Percentiles rank a stretch among this genome's conserved stretches.
phyloP scores from a whole-genome alignment of 495 filamentous ascomycete genomes.

The Neurospora discreta region DNA sequence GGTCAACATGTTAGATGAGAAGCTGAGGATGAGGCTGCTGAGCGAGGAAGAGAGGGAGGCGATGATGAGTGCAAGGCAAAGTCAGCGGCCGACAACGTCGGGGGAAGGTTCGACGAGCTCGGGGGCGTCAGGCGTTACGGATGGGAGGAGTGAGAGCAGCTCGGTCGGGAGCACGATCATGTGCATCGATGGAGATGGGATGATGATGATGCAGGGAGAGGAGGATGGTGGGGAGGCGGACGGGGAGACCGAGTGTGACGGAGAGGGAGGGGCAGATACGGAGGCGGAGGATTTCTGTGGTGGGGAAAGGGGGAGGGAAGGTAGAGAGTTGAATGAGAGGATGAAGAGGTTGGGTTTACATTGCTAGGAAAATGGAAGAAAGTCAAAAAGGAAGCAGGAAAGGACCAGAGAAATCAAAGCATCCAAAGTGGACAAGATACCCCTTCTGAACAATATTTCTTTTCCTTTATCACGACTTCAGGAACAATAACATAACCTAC shows the following conservation, averaged over 20 bases:
- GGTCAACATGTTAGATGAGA: constrained; percentile 61
- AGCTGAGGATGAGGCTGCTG: constrained; percentile 35
- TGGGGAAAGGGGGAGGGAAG: not conserved
- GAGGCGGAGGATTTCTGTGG: not conserved
- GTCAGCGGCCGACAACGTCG: constrained; percentile 12
- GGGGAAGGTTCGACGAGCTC: constrained; percentile 14
- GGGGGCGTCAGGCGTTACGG: constrained; percentile 1
- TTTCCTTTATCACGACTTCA: not conserved
- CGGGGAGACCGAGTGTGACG: not conserved
- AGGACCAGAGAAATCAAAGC: not conserved
- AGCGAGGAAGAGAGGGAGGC: constrained; percentile 17
- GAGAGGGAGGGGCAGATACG: not conserved
- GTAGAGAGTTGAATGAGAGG: not conserved
- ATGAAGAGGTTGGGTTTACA: not conserved
- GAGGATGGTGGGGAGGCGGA: not conserved
- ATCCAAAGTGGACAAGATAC: not conserved
- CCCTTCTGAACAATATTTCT: not conserved
- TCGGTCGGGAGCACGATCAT: not conserved
- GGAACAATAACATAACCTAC: not conserved
- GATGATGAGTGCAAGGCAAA: not conserved
- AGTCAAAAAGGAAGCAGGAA: not conserved
- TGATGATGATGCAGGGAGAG: not conserved
- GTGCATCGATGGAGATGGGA: not conserved
- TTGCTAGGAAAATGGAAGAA: not conserved
- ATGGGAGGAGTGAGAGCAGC: not conserved